Base-by-base conservation (phyloP, 179 eudicot genomes). In the Corrigiola litoralis region DNA sequence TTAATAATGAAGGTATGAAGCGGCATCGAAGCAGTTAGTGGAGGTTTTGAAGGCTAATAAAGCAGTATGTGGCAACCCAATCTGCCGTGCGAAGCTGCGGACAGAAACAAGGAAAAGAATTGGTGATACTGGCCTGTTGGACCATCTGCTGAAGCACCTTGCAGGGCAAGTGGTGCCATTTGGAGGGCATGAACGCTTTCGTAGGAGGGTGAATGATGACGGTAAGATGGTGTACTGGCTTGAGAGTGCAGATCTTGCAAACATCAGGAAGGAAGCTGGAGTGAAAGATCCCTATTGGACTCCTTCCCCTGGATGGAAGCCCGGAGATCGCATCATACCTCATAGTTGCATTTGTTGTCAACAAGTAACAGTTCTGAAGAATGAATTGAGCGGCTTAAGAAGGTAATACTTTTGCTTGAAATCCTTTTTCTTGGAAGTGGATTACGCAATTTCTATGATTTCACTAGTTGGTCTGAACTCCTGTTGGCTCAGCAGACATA, bases 281-380 rank as follows among this genome's bases (percentile, higher is more conserved):
- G 82, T 92, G 24, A 48, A 69, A 41, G 98, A 92, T 69, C 95
- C 98, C 12, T 89, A 76, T 61, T 92, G 98, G 96, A 77, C 75
- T 6, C 98, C 98, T 54, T 95, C 95, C 62, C 90, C 92, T 38
- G 98, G 96, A 25, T 92, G 98, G 98, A 78, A 79, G 42, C 88
- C 67, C 27, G 96, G 98, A 23, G 98, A 92, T 47, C 82, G 87
- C 38, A 53, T 75, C 4, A 78, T 68, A 73, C 66, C 77, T 48
- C 84, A 75, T 48, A 38, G 27, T 41, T 72, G 71, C 38, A 4
- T 52, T 25, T 80, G 78, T 65, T 53, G 73, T 52, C 55, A 72
- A 32, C 80, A 82, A 74, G 62, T 84, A 27, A 80, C 73, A 74
- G 73, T 65, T 42, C 66, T 92, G 32, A 89, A 75, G 63, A 86